phyloP scores from a whole-genome alignment of 257 asterid species.

The Datura wrightii region DNA sequence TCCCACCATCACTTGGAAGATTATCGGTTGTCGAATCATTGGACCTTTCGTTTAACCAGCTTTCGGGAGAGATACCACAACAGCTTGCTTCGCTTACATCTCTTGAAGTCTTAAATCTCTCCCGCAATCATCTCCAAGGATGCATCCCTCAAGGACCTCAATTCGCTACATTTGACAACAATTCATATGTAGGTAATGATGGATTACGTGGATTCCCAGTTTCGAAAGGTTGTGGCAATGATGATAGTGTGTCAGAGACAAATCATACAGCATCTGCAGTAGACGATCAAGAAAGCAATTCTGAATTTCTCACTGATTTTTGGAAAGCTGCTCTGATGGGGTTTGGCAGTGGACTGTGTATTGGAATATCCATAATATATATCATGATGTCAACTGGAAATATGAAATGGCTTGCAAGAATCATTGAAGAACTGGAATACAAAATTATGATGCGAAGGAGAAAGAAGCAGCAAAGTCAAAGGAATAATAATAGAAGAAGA shows the following conservation, averaged over 20 bases:
- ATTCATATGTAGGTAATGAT: neutral
- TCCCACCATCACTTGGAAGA: neutral
- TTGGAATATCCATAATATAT: slow-evolving; percentile 30
- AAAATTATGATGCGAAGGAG: neutral
- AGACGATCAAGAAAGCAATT: neutral
- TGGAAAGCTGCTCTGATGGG: slow-evolving; percentile 41
- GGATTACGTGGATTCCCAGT: neutral
- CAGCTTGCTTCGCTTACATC: neutral
- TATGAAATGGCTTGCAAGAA: neutral
- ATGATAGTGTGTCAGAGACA: neutral
- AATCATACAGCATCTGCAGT: neutral
- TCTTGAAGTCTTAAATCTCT: neutral
- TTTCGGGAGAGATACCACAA: neutral
- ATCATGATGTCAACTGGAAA: slow-evolving; percentile 18
- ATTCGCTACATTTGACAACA: neutral
- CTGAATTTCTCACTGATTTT: neutral
- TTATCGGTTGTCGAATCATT: neutral
- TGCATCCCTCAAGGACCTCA: neutral
- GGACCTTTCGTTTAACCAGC: neutral
- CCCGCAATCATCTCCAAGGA: neutral
- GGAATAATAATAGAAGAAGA: neutral
- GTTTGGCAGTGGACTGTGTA: slow-evolving; percentile 33
- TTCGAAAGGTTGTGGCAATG: neutral
- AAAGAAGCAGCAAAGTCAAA: neutral
- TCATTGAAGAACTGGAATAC: neutral